These are phyloP conservation scores for Cryptococcus sp. DNA, from an alignment of 1,284 basidiomycete genomes.

Conservation along the genomic window DNA sequence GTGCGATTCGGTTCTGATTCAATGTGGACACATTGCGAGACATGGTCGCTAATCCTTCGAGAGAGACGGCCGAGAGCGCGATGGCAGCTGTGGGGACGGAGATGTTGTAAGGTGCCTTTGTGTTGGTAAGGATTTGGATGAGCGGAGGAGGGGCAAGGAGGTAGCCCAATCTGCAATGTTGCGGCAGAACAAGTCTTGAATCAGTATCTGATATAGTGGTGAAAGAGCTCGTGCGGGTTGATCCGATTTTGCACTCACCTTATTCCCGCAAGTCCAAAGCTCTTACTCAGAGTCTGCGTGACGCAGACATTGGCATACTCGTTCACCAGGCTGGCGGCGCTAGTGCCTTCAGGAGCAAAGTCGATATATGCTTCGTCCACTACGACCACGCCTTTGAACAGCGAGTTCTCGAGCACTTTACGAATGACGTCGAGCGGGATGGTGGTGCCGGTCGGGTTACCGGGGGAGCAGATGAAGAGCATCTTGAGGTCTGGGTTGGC, in stretches of 20 bases:
- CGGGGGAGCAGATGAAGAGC: constrained; percentile 93
- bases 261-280: constrained; percentile 93
- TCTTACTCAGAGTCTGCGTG: constrained; percentile 93
- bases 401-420: constrained; percentile 73
- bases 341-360: constrained; percentile 68
- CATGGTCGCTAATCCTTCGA: constrained; percentile 67
- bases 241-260: constrained; percentile 59
- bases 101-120: constrained; percentile 98
- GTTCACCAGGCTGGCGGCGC: constrained; percentile 68
- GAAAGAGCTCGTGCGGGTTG: no score
- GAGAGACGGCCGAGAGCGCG: constrained; percentile 74
- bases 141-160: constrained; percentile 86
- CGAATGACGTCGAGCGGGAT: constrained; percentile 73
- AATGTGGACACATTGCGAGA: constrained; percentile 66
- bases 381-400: constrained; percentile 86
- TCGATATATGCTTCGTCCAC: constrained; percentile 99
- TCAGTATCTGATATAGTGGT: not conserved
- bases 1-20: constrained; percentile 61
- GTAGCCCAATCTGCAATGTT: constrained; percentile 70
- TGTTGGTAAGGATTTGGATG: constrained; percentile 89
- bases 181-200: not conserved
- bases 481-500: constrained; percentile 79
- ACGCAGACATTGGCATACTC: constrained; percentile 90
- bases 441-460: constrained; percentile 92
- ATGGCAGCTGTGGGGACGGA: constrained; percentile 86